Evolutionary conservation across 257 asterid species (phyloP).

Genomic region (Primulina huaijiensis): DNA sequence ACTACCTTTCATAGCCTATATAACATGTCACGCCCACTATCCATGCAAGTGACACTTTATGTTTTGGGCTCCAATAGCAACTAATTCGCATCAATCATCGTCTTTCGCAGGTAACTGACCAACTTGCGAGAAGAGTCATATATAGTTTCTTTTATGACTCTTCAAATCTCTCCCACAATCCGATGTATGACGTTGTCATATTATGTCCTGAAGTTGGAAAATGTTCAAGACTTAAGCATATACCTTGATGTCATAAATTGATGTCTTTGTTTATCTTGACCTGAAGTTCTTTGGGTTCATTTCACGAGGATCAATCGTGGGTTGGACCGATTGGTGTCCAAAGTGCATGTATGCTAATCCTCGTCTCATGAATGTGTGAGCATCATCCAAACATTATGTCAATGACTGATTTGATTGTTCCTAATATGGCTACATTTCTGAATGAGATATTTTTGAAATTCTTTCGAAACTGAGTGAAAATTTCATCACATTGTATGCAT

Average conservation of each 20-base stretch:
- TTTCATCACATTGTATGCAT: not conserved
- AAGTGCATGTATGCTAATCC: not conserved
- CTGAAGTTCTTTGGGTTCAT: not conserved
- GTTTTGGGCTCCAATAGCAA: no score
- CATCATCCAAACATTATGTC: not conserved
- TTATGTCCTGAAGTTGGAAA: not conserved
- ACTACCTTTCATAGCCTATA: not conserved
- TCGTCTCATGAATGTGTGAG: not conserved
- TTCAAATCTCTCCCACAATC: not conserved
- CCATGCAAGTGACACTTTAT: not conserved
- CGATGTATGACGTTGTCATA: no score
- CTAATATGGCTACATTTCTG: not conserved
- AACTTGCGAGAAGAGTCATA: not conserved
- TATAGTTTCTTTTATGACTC: not conserved
- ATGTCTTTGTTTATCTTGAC: no score
- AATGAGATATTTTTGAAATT: no score
- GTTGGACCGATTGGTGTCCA: not conserved
- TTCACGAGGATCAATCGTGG: not conserved
- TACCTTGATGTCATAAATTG: not conserved
- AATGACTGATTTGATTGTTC: not conserved
- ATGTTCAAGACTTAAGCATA: not conserved
- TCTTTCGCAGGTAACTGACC: no score
- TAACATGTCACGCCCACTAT: not conserved
- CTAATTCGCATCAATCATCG: no score
- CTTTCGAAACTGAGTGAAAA: no score